Percentiles rank a stretch among this genome's conserved stretches.
Evolutionary conservation across 2,329 filamentous ascomycete species (phyloP).

Genomic region (Sporothrix variecibatus): DNA sequence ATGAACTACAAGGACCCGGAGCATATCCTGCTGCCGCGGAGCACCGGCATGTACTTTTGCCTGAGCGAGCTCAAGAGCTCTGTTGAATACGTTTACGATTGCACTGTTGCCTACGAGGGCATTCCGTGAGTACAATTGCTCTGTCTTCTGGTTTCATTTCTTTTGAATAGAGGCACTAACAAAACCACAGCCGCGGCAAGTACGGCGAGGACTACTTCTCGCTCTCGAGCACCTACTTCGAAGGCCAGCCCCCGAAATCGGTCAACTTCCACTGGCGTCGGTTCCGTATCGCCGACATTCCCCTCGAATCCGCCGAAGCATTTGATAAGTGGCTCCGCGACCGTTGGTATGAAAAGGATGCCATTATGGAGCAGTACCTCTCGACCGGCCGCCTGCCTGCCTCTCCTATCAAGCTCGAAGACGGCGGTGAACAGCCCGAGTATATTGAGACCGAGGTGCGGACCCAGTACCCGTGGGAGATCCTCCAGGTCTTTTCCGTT

Average conservation of each 20-base stretch:
- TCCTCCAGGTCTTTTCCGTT: conserved; percentile 56
- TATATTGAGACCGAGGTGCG: conserved; percentile 62
- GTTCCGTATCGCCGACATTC: conserved; percentile 78
- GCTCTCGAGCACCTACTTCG: conserved; percentile 81
- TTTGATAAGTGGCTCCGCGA: conserved; percentile 86
- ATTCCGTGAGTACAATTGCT: conserved; percentile 67
- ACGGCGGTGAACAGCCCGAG: conserved; percentile 30
- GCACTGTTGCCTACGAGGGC: conserved; percentile 93
- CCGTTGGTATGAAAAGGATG: conserved; percentile 91
- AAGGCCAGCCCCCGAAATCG: conserved; percentile 86
- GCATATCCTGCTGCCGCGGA: conserved; percentile 75
- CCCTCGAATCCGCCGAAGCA: conserved; percentile 68
- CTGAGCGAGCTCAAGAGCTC: conserved; percentile 72
- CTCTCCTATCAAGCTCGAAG: conserved; percentile 50
- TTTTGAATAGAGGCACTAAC: conserved; percentile 23
- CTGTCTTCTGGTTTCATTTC: background rate
- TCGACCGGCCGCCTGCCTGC: conserved; percentile 78
- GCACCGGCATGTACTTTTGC: conserved; percentile 79
- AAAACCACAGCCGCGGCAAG: conserved; percentile 62
- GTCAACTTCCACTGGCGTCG: conserved; percentile 97
- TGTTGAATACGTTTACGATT: conserved; percentile 85
- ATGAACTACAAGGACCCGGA: conserved; percentile 69
- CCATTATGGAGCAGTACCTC: conserved; percentile 79
- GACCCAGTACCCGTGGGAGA: conserved; percentile 56
- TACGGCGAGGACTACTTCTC: conserved; percentile 93